Evolutionary conservation across 2,329 filamentous ascomycete genomes (phyloP).

Genomic region (Byssochlamys sp.): DNA sequence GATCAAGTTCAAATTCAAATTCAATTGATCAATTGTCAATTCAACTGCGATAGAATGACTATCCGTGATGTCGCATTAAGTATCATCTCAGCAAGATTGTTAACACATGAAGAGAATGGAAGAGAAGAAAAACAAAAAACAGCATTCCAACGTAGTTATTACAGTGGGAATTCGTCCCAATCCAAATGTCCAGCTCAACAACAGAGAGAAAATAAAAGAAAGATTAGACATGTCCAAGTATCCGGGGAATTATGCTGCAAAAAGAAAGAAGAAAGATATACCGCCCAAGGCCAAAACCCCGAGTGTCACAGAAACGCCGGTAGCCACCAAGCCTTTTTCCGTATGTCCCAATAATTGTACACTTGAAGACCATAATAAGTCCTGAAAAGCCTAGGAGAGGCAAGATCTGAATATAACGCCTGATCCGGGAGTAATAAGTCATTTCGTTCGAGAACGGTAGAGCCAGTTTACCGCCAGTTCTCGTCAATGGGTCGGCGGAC

Average conservation of each 20-base stretch:
- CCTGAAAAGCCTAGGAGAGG: neutral
- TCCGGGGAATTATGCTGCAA: neutral
- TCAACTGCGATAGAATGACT: neutral
- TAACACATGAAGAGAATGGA: neutral
- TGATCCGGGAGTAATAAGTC: neutral
- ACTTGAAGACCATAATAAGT: neutral
- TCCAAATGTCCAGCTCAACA: neutral
- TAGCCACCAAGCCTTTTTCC: neutral
- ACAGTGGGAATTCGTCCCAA: neutral
- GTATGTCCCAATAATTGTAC: neutral
- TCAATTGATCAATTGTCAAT: neutral
- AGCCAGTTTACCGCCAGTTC: slow-evolving; percentile 13
- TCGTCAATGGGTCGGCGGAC: slow-evolving; percentile 18
- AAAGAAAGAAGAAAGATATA: neutral
- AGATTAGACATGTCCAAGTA: neutral
- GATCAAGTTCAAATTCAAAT: neutral
- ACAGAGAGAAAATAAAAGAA: neutral
- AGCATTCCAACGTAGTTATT: neutral
- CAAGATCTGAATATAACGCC: neutral
- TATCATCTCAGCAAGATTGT: neutral
- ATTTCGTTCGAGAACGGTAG: neutral
- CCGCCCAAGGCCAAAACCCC: neutral
- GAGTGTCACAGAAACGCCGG: neutral
- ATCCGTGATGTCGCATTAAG: neutral
- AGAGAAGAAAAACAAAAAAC: neutral